Base-by-base conservation (phyloP, 768 basidiomycete genomes). In the Tulasnella sp. region DNA sequence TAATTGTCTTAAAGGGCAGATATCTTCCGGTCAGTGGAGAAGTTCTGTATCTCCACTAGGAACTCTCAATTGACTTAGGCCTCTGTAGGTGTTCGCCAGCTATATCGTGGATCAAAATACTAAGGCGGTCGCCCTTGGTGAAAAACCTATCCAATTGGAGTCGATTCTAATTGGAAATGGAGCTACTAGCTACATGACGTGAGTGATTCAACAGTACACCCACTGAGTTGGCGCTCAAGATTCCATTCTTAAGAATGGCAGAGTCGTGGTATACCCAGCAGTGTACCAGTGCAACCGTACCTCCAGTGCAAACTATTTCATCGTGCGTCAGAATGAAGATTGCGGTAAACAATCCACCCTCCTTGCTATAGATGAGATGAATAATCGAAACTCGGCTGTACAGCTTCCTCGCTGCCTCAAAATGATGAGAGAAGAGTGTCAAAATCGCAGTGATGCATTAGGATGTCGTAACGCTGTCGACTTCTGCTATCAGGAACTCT, bases 121-220 rank as follows among this genome's bases (percentile, higher is more conserved):
- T 41, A 61, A 68, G 25, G 68, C 81, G 8, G 63, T 68, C 34
- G 63, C 70, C n/a, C 72, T 61, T 13, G 80, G 71, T 54, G 72
- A 64, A 58, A 69, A 56, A 58, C 65, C 70, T 2, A 68, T 88
- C 56, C 86, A 87, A 61, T 67, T 89, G 4, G 66, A 74, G 49
- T 80, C 76, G 52, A 70, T 83, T n/a, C 67, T 87, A 62, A 86
- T 78, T 15, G 74, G 81, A 3, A 82, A 82, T 56, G 79, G 81
- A 15, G 68, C 75, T 55, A 79, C 76, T 1, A 78, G 81, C 57
- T 65, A 71, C 32, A 69, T 66, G 5, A 73, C 68, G 62, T 75
- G 67, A 64, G 61, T n/a, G n/a, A n/a, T n/a, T 59, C 27, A 16
- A 24, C n/a, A 9, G 61, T 34, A 48, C 19, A 22, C 20, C 57